Evolutionary conservation across 495 filamentous ascomycete genomes (phyloP), one percentile per base, ranked within the genome.

Genomic region (Chaetomidium leptoderma): DNA sequence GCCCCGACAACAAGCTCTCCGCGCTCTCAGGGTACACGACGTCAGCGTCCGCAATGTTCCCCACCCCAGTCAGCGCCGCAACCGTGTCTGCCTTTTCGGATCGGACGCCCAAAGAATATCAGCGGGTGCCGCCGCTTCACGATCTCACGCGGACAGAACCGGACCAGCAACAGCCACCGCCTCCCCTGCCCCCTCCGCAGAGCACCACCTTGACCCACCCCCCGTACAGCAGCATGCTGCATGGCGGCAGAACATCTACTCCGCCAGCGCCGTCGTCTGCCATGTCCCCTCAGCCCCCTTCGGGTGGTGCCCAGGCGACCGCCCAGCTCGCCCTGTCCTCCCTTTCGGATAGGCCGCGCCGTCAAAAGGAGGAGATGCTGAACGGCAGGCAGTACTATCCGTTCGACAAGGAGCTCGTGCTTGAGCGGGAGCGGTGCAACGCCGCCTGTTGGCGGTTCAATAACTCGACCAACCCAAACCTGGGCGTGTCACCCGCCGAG

Each of bases 321-420:
- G 82, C 85, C 26, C 82, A 83, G 62, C 74, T 83, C 5, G 82
- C 85, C 16, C 68, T 84, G 40, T 79, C 79, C 17, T 69, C 75
- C 57, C 68, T 79, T 36, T 61, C 74, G 11, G 66, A 69, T 23
- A 69, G 74, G 60, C 70, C 61, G 57, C 71, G 82, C 32, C 87
- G 86, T 0, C 90, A 97, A 69, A 96, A 93, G 70, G 90, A 96
- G 46, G 93, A 96, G 72, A 98, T 98, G 93, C 78, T 96, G 4
- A 79, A 76, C 40, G 90, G 91, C n/a, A 78, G 91, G 26, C 79
- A 84, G 10, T 97, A 92, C 68, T 83, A 83, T 47, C 89, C 89
- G 1, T 89, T 85, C 60, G 84, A 88, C 65, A 79, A 83, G 42
- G 85, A 90, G 59, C 81, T 98, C 8, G 80, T 91, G 4, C 81